Evolutionary conservation across 75 land plant species (phyloP).

Genomic region (Isoetes taiwanensis): DNA sequence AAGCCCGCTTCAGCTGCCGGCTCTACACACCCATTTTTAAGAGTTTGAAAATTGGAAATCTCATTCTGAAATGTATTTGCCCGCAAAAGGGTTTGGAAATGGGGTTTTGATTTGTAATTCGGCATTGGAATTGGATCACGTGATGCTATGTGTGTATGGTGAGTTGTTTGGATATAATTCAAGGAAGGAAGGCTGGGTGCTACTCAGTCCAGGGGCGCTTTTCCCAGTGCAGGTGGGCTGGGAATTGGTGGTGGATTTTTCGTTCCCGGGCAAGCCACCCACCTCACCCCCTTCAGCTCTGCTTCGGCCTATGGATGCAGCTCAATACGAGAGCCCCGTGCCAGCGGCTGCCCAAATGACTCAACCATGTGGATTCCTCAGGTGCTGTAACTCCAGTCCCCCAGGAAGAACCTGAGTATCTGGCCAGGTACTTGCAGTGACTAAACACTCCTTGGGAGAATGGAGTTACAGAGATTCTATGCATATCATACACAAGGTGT

Average conservation of each 20-base stretch:
- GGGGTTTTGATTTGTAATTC: too few relatives aligned
- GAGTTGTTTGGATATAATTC: too few relatives aligned
- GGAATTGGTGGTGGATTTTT: conserved; percentile 39
- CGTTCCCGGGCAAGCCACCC: conserved; percentile 43
- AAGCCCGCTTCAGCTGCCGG: too few relatives aligned
- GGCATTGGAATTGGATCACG: too few relatives aligned
- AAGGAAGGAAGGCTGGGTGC: conserved; percentile 72
- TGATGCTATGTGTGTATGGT: too few relatives aligned
- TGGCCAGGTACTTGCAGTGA: conserved; percentile 65
- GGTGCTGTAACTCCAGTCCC: too few relatives aligned
- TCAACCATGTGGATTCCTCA: too few relatives aligned
- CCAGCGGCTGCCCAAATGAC: too few relatives aligned
- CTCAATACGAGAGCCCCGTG: conserved; percentile 26
- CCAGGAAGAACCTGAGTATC: conserved; percentile 76
- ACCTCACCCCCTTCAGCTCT: conserved; percentile 31
- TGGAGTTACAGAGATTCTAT: conserved; percentile 79
- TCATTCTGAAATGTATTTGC: too few relatives aligned
- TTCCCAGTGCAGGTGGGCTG: conserved; percentile 15
- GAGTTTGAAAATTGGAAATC: too few relatives aligned
- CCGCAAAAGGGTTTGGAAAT: too few relatives aligned
- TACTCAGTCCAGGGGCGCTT: conserved; percentile 77
- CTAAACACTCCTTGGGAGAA: conserved; percentile 98
- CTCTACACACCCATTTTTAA: too few relatives aligned
- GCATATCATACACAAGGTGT: conserved; percentile 42
- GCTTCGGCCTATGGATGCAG: conserved; percentile 49